Conservation (phyloP, 2,329 filamentous ascomycete genomes). For the Sporothrix mexicana region DNA sequence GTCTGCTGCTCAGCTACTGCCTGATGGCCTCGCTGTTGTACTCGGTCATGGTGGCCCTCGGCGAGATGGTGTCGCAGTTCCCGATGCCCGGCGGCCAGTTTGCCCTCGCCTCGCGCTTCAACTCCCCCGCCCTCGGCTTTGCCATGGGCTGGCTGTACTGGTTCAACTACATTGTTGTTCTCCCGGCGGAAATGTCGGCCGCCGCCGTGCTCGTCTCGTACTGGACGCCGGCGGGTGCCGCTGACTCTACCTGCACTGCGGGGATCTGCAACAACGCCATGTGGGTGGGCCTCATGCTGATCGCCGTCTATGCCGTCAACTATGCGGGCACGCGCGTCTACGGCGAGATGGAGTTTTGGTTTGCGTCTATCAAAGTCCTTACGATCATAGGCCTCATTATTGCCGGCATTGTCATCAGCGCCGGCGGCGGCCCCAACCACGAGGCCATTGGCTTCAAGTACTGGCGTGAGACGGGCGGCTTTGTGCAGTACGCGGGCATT, state of each 20-base stretch:
- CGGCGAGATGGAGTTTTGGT: conserved; percentile 37
- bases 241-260: conserved; percentile 23
- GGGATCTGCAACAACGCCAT: conserved; percentile 20
- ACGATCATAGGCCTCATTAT: conserved; percentile 58
- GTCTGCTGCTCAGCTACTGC: conserved; percentile 24
- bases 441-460: conserved; percentile 34
- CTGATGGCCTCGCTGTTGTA: conserved; percentile 29
- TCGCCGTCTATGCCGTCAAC: conserved; percentile 33
- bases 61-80: conserved; percentile 28
- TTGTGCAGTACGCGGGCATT: conserved; percentile 27
- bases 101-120: conserved; percentile 41
- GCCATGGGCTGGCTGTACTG: conserved; percentile 59
- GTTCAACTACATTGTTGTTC: conserved; percentile 53
- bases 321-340: conserved; percentile 29
- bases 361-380: conserved; percentile 51
- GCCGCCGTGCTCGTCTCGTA: conserved; percentile 28
- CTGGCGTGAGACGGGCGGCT: conserved; percentile 33
- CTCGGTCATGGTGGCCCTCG: conserved; percentile 26
- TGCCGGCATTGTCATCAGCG: conserved; percentile 56
- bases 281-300: conserved; percentile 33
- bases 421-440: conserved; percentile 45
- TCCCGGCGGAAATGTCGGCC: conserved; percentile 30
- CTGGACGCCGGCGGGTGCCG: conserved; percentile 34
- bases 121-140: conserved; percentile 54
- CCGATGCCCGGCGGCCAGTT: conserved; percentile 22